phyloP scores from a whole-genome alignment of 306 rosid genomes.

The Lathyrus sativus region DNA sequence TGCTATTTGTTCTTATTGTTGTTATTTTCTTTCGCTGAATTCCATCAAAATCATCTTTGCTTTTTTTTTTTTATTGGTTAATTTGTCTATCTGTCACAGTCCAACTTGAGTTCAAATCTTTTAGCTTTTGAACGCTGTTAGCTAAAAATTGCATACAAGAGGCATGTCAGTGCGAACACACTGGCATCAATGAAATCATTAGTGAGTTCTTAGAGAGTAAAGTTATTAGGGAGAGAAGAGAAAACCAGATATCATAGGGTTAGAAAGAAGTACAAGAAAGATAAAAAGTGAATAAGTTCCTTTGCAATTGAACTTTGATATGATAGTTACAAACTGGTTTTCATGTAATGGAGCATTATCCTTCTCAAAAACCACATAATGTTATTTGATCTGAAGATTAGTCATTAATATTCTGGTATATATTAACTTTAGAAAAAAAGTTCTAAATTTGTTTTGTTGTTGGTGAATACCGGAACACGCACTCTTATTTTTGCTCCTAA shows the following conservation, averaged over 20 bases:
- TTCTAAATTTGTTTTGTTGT: background rate
- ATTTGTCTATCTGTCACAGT: background rate
- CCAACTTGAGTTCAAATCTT: constrained; percentile 13
- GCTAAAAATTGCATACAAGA: background rate
- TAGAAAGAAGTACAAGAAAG: constrained; percentile 1
- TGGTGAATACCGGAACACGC: background rate
- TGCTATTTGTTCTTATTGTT: background rate
- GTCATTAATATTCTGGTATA: background rate
- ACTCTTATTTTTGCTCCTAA: constrained; percentile 18
- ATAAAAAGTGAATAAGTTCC: background rate
- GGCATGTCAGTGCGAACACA: background rate
- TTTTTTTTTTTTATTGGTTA: background rate
- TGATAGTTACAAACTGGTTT: background rate
- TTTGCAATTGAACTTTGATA: background rate
- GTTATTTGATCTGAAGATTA: background rate
- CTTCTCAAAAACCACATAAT: background rate
- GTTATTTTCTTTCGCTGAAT: background rate
- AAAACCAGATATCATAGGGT: background rate
- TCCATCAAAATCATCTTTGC: background rate
- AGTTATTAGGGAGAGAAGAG: background rate
- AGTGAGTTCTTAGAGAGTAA: background rate
- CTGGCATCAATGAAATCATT: background rate
- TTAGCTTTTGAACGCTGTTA: constrained; percentile 6
- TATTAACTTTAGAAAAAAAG: background rate
- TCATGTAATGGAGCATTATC: background rate